phyloP scores from a whole-genome alignment of 768 basidiomycete genomes.

The Floccularia luteovirens region DNA sequence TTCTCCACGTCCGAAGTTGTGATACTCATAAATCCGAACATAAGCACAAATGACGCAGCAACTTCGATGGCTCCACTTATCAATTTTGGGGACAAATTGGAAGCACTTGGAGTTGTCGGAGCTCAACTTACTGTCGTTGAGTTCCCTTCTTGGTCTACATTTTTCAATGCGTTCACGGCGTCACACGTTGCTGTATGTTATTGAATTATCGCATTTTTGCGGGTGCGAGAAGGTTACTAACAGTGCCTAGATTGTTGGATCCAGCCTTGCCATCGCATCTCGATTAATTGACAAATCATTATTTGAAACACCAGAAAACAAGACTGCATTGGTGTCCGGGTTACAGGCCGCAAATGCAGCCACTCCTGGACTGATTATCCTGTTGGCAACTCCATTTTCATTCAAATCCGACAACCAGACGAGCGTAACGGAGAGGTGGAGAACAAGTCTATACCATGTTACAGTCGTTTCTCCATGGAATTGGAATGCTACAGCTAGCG shows the following conservation, averaged over 20 bases:
- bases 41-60: slow-evolving; percentile 25
- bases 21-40: slow-evolving; percentile 36
- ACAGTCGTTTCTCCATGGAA: slow-evolving; percentile 36
- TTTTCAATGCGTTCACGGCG: slow-evolving; percentile 29
- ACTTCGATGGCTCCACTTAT: slow-evolving; percentile 33
- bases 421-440: slow-evolving; percentile 38
- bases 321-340: slow-evolving; percentile 24
- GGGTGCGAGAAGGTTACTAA: too few relatives aligned
- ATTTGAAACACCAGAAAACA: slow-evolving; percentile 22
- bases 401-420: slow-evolving; percentile 24
- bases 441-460: slow-evolving; percentile 35
- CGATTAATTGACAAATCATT: slow-evolving; percentile 32
- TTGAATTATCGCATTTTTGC: not conserved
- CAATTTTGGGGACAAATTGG: slow-evolving; percentile 21
- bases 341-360: slow-evolving; percentile 25
- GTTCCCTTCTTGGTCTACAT: slow-evolving; percentile 32
- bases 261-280: slow-evolving; percentile 32
- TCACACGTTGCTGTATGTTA: slow-evolving; percentile 28
- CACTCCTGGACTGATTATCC: slow-evolving; percentile 32
- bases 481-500: slow-evolving; percentile 32
- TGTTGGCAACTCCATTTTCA: slow-evolving; percentile 30
- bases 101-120: slow-evolving; percentile 15
- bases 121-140: slow-evolving; percentile 22
- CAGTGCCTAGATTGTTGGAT: slow-evolving; percentile 29
- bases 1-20: slow-evolving; percentile 27